A percentile compares a stretch with the other conserved stretches of the same genome.
Evolutionary conservation across 306 rosid genomes (phyloP).

Genomic region (Casuarina equisetifolia): DNA sequence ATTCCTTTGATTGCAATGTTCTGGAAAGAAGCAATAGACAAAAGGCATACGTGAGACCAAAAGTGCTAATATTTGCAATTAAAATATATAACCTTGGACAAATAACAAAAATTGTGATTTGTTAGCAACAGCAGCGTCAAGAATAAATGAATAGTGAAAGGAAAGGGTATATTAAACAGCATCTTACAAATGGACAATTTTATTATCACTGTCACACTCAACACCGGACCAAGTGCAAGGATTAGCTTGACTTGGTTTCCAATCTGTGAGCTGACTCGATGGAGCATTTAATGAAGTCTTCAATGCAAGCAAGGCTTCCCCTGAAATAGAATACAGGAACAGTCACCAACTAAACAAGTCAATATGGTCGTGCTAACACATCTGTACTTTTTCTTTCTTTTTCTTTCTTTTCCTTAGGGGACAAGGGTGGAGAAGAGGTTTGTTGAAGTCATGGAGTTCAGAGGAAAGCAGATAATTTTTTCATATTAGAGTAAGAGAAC

Average conservation of each 20-base stretch:
- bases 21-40: constrained; percentile 48
- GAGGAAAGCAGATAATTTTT: too few species aligned
- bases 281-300: constrained; percentile 62
- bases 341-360: not conserved
- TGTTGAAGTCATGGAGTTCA: not conserved
- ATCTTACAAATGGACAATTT: constrained; percentile 81
- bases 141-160: constrained; percentile 17
- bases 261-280: constrained; percentile 65
- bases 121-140: not conserved
- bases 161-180: constrained; percentile 20
- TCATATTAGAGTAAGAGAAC: not conserved
- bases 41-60: constrained; percentile 25
- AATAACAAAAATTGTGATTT: constrained; percentile 21
- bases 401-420: not conserved
- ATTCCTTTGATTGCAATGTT: constrained; percentile 77
- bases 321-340: constrained; percentile 37
- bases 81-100: constrained; percentile 13
- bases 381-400: not conserved
- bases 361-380: constrained; percentile 8
- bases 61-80: constrained; percentile 13
- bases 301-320: constrained; percentile 78
- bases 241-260: constrained; percentile 85
- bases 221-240: constrained; percentile 97
- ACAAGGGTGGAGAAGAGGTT: not conserved
- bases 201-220: constrained; percentile 47